Conservation (phyloP, 2,329 filamentous ascomycete species). For the Trichoderma polysporum region DNA sequence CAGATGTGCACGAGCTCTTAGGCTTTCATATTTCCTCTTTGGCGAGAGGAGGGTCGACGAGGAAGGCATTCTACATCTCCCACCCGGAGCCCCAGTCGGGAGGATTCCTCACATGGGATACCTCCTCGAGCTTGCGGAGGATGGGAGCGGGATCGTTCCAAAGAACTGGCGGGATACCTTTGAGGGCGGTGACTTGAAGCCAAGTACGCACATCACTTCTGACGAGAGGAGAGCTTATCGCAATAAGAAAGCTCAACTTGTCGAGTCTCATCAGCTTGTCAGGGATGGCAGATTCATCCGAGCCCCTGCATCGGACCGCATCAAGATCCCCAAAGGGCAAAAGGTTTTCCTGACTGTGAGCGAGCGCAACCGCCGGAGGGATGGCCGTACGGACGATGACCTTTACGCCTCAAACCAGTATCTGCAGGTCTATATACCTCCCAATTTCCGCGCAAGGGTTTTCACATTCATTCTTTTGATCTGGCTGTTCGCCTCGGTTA, state of each 20-base stretch:
- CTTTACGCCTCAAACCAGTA: slow-evolving; percentile 61
- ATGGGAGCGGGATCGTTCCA: slow-evolving; percentile 43
- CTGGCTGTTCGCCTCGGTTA: slow-evolving; percentile 89
- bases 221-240: slow-evolving; percentile 40
- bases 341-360: slow-evolving; percentile 77
- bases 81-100: slow-evolving; percentile 33
- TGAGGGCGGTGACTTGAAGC: slow-evolving; percentile 47
- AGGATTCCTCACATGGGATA: slow-evolving; percentile 41
- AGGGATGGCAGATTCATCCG: slow-evolving; percentile 81
- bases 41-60: slow-evolving; percentile 79
- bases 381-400: slow-evolving; percentile 54
- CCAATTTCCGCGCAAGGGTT: slow-evolving; percentile 77
- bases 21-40: slow-evolving; percentile 91
- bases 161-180: slow-evolving; percentile 61
- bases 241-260: slow-evolving; percentile 45
- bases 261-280: slow-evolving; percentile 54
- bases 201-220: slow-evolving; percentile 36
- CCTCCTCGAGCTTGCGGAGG: slow-evolving; percentile 48
- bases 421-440: slow-evolving; percentile 76
- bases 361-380: slow-evolving; percentile 59
- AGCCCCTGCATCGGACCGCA: slow-evolving; percentile 91
- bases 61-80: slow-evolving; percentile 65
- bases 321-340: slow-evolving; percentile 84
- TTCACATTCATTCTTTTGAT: slow-evolving; percentile 84
- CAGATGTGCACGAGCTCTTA: slow-evolving; percentile 73